phyloP scores from a whole-genome alignment of 495 filamentous ascomycete genomes.

The Astrothelium subdiscretum region DNA sequence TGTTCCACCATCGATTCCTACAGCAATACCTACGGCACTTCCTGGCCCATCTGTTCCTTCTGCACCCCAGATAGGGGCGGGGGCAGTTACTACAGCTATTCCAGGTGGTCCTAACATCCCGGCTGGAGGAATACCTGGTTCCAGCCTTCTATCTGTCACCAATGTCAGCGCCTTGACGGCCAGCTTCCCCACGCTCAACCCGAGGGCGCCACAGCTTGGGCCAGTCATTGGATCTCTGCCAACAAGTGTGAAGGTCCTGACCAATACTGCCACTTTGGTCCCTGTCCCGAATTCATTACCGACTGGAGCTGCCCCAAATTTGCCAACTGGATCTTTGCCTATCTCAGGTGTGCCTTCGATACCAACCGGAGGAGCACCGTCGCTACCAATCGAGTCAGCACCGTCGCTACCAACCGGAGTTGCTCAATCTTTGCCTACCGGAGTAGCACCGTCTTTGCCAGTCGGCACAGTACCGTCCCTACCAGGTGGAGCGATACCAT shows the following conservation, averaged over 20 bases:
- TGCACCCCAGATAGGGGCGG: neutral
- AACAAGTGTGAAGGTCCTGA: neutral
- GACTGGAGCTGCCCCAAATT: neutral
- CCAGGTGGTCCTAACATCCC: neutral
- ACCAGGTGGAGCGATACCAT: no score
- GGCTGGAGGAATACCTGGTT: neutral
- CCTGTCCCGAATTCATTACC: neutral
- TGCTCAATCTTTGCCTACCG: neutral
- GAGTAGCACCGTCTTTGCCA: neutral
- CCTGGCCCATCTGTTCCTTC: neutral
- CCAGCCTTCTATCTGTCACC: neutral
- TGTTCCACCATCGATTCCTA: neutral
- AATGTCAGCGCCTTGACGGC: neutral
- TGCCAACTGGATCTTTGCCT: neutral
- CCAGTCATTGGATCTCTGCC: neutral
- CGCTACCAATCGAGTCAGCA: neutral
- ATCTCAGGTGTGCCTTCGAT: neutral
- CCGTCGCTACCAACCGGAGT: neutral
- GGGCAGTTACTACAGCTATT: neutral
- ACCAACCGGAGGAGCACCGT: neutral
- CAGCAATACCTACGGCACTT: neutral
- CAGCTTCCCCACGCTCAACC: neutral
- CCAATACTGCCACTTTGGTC: neutral
- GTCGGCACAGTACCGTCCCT: neutral
- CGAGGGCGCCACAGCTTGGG: neutral